Evolutionary conservation across 2,329 filamentous ascomycete species (phyloP), one percentile per base, ranked within the genome.

Genomic region (Pyricularia pennisetigena): DNA sequence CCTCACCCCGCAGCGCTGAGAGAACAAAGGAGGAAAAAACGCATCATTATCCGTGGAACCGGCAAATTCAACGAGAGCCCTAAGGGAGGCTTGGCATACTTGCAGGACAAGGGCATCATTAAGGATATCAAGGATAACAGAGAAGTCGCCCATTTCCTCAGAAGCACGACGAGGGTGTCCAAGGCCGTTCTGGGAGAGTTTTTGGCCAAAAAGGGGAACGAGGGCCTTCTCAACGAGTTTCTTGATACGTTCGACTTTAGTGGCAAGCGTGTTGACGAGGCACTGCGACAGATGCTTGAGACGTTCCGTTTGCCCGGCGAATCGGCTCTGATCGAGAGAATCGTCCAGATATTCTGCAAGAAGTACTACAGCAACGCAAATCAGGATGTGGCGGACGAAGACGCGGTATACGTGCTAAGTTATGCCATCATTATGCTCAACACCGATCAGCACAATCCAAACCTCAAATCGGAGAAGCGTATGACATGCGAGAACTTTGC

Each of bases 351-450:
- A 12, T 99, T 99, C 77, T 86, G 92, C 0, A 91, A 94, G 72
- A 92, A 92, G 75, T 99, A 97, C 76, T 91, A 90, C 76, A 80
- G 85, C 9, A 87, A 86, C 69, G 87, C 86, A 6, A 85, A 87
- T 0, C 86, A 90, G 68, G 90, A 89, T 26, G 88, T 98, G 71
- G 90, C 89, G 7, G 89, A 97, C 74, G 90, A 92, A 73, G 95
- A 99, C 76, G 88, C 93, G 8, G 89, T 95, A 26, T 99, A 92
- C 74, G 88, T 99, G 65, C 82, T 99, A 67, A 94, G 92, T 0
- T 99, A 99, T 76, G 95, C 94, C 54, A 96, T 97, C 74, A 97
- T 99, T 77, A 93, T 99, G 87, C 82, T 99, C 68, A 99, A 99
- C 75, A 97, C 94, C 0, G 95, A 99, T 75, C 91, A 96, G 74